These are phyloP conservation scores for Aspergillus luchuensis DNA, from an alignment of 2,329 filamentous ascomycete genomes.

Conservation along the genomic window DNA sequence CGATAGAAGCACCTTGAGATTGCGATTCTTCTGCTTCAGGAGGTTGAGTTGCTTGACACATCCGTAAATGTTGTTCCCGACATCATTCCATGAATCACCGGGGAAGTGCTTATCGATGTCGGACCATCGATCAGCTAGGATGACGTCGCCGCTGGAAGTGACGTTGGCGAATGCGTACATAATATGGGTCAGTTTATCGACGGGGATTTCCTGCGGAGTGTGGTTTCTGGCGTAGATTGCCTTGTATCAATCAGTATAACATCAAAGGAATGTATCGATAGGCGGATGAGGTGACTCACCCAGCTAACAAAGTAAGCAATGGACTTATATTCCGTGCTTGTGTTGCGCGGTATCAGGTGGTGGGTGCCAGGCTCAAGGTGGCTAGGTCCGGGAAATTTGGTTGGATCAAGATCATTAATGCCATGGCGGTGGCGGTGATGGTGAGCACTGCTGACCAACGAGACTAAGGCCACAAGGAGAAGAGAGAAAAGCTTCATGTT, in stretches of 20 bases:
- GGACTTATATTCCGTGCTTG: slow-evolving; percentile 22
- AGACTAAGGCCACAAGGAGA: not conserved
- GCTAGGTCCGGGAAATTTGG: too few relatives aligned
- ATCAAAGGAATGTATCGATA: not conserved
- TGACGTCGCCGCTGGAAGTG: slow-evolving; percentile 78
- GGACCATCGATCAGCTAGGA: slow-evolving; percentile 68
- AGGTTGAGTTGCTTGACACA: slow-evolving; percentile 75
- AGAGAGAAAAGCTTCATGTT: not conserved
- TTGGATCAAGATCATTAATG: too few relatives aligned
- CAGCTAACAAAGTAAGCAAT: slow-evolving; percentile 52
- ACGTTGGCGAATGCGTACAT: slow-evolving; percentile 93
- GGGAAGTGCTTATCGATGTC: slow-evolving; percentile 71
- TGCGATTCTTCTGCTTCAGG: slow-evolving; percentile 73
- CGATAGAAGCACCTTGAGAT: slow-evolving; percentile 77
- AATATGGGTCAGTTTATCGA: slow-evolving; percentile 80
- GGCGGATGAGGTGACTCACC: slow-evolving; percentile 28
- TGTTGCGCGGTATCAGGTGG: not conserved
- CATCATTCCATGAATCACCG: slow-evolving; percentile 66
- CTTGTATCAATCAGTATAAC: slow-evolving; percentile 38
- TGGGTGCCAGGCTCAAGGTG: too few relatives aligned
- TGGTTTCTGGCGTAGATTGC: slow-evolving; percentile 86
- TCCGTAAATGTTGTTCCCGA: slow-evolving; percentile 73
- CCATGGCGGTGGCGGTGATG: too few relatives aligned
- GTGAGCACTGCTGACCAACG: not conserved
- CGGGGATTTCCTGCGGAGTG: slow-evolving; percentile 79